Percentiles rank a stretch among this genome's conserved stretches.
phyloP scores from a whole-genome alignment of 2,329 filamentous ascomycete genomes.

The Ophidiomyces ophidiicola region DNA sequence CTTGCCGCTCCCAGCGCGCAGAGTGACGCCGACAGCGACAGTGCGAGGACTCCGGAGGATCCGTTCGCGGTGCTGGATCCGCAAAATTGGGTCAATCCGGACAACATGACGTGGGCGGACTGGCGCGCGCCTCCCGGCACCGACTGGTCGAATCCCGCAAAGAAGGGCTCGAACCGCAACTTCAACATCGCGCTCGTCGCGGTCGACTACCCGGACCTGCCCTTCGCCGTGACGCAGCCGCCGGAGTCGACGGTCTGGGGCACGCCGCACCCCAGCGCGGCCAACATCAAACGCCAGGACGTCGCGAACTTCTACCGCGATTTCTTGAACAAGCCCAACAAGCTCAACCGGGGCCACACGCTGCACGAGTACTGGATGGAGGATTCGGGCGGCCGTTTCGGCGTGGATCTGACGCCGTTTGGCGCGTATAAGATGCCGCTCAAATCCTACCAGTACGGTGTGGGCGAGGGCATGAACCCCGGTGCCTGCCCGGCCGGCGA shows the following conservation, averaged over 20 bases:
- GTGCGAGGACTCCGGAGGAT: too few species aligned
- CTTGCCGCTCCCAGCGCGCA: too few species aligned
- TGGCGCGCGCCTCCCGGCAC: slow-evolving; percentile 14
- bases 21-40: too few species aligned
- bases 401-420: slow-evolving; percentile 16
- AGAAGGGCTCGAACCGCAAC: slow-evolving; percentile 15
- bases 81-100: slow-evolving; percentile 16
- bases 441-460: slow-evolving; percentile 14
- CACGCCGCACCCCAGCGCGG: slow-evolving; percentile 13
- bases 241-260: slow-evolving; percentile 12
- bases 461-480: slow-evolving; percentile 12
- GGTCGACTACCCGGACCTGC: slow-evolving; percentile 14
- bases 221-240: slow-evolving; percentile 13
- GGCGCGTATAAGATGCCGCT: slow-evolving; percentile 14
- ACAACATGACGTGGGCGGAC: slow-evolving; percentile 16
- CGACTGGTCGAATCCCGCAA: slow-evolving; percentile 14
- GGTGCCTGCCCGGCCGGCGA: slow-evolving; percentile 12
- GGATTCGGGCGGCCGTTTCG: slow-evolving; percentile 15
- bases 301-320: slow-evolving; percentile 15
- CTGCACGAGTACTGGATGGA: slow-evolving; percentile 18
- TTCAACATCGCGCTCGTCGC: slow-evolving; percentile 16
- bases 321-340: slow-evolving; percentile 15
- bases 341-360: slow-evolving; percentile 15
- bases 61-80: slow-evolving; percentile 16
- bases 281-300: slow-evolving; percentile 12